Evolutionary conservation across 169 alveolate species (phyloP).

Genomic region (Plasmodium vinckei): DNA sequence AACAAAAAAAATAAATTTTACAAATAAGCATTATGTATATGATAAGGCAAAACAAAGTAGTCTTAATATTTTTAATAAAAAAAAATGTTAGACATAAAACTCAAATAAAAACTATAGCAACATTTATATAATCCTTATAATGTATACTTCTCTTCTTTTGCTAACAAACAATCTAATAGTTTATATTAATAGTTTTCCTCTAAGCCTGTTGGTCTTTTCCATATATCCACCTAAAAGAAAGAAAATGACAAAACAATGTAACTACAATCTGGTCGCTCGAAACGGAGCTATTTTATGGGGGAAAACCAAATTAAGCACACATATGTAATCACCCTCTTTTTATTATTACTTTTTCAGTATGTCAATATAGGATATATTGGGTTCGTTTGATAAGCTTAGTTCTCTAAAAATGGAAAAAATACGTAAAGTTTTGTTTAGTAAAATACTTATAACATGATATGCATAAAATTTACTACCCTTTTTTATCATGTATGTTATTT

Average conservation of each 20-base stretch:
- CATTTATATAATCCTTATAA: no score
- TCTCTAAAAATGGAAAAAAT: slow-evolving; percentile 40
- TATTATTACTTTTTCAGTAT: slow-evolving; percentile 19
- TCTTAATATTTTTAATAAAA: no score
- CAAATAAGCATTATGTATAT: no score
- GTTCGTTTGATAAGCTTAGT: slow-evolving; percentile 25
- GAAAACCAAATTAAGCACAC: not conserved
- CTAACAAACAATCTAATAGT: no score
- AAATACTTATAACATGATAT: not conserved
- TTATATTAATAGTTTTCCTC: no score
- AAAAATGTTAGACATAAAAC: no score
- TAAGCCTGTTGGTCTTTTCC: not conserved
- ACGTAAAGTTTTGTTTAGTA: not conserved
- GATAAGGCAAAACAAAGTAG: no score
- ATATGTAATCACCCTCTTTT: slow-evolving; percentile 3
- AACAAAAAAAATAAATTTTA: no score
- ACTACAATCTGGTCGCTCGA: no score
- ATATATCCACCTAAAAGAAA: not conserved
- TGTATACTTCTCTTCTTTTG: no score
- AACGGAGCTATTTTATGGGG: no score
- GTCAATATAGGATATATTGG: slow-evolving; percentile 34
- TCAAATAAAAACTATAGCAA: no score
- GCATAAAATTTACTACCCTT: not conserved
- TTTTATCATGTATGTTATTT: not conserved
- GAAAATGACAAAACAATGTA: not conserved